Base-by-base conservation (phyloP, 2,329 filamentous ascomycete species). In the Byssothecium circinans region DNA sequence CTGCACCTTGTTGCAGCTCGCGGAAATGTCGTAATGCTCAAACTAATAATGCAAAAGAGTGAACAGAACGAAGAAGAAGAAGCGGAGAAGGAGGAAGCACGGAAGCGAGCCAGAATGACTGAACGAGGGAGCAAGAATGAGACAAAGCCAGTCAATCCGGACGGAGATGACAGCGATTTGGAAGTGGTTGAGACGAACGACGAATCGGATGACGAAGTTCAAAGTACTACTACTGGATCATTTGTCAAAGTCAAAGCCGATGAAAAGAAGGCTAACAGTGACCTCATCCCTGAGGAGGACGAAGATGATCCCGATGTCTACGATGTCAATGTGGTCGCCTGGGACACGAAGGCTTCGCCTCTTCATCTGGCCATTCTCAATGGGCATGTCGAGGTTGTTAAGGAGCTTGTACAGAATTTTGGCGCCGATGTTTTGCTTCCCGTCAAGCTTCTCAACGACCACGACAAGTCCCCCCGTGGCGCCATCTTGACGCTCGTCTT, bases 1-100 rank as follows among this genome's bases (percentile, higher is more conserved):
- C 77, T 95, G n/a, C 90, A 95, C 68, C 75, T 95, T 23, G 89
- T 89, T 15, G 87, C 88, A 15, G 80, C 83, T 36, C 80, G 86
- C 18, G 90, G 90, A 0, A 74, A 83, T 53, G 64, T 74, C 1
- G 82, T 85, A 15, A 91, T 94, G 53, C 78, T 94, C 54, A 84
- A 80, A 52, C 81, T 85, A 7, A 74, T 95, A 11, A 80, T 95
- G 64, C 77, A 83, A 27, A 89, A 85, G 72, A 94, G 89, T 60
- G 80, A 82, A 47, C 78, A 80, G 23, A 94, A 94, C 51, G 85
- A 91, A 65, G 84, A 85, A 48, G 78, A 81, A 43, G 83, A 87
- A 47, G 79, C 82, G 20, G 78, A 84, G 44, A 82, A 79, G 43
- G 72, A 80, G 43, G 79, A 83, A 19, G 37, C 58, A 67, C 74